Base-by-base conservation (phyloP, 2,329 filamentous ascomycete genomes). In the Coniosporium tulheliwenetii region DNA sequence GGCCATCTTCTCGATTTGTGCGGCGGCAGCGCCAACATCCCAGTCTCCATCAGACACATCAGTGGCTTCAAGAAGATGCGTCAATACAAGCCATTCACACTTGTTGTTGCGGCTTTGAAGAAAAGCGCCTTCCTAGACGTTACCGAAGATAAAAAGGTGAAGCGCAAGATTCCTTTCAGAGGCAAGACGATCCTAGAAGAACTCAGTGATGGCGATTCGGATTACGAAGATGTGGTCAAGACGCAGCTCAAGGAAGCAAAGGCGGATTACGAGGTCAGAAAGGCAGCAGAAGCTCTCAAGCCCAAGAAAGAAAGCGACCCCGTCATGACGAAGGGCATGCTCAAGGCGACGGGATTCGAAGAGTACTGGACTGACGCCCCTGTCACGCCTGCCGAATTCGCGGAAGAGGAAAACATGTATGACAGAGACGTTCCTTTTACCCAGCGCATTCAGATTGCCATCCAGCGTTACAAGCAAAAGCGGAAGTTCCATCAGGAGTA, bases 401-500 rank as follows among this genome's bases (percentile, higher is more conserved):
- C 69, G 2, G 69, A 80, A 39, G 83, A 93, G 52, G 63, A 70
- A 14, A 66, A 71, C 10, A 63, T 91, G 16, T 98, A 94, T 53
- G 57, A 75, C 47, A 56, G 63, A 66, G 58, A 61, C 10, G 57
- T 59, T 37, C 41, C 52, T 2, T 63, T 67, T 41, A 48, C 39
- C 44, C 82, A 81, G 42, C 85, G 91, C 37, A 85, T 96, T 34
- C 80, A 95, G 53, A 73, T 79, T 19, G 91, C 85, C 37, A 81
- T 96, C 41, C 78, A 86, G 48, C 80, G 85, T 10, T 98, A 80
- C 62, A 77, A 81, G 45, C 69, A 74, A 31, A 81, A 79, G 37
- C 81, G 87, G 30, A 86, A 83, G 47, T 72, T 94, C 43, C 73
- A 81, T 43, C 58, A 66, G 10, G 66, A 75, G 3, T 76, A 77